phyloP scores from a whole-genome alignment of 2,329 filamentous ascomycete species.

The Colletotrichum gloeosporioides region DNA sequence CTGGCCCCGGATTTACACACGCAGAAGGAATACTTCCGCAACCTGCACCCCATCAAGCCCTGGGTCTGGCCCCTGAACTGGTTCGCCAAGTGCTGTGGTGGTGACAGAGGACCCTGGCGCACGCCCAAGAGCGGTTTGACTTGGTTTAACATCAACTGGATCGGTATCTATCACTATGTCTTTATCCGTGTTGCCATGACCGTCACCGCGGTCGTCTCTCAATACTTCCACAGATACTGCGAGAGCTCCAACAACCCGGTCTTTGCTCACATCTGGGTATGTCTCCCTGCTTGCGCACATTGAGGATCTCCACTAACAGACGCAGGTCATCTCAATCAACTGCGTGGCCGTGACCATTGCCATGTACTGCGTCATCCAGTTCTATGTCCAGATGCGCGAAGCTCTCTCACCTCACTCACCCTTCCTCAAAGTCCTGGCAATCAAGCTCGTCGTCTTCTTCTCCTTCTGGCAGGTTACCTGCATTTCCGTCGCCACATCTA shows the following conservation, averaged over 20 bases:
- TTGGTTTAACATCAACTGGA: constrained; percentile 90
- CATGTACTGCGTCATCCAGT: constrained; percentile 89
- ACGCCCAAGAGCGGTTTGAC: constrained; percentile 82
- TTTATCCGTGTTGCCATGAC: constrained; percentile 83
- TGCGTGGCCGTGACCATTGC: constrained; percentile 77
- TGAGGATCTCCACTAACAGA: neutral
- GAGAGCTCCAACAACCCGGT: constrained; percentile 77
- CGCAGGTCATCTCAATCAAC: constrained; percentile 70
- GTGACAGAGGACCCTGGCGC: constrained; percentile 71
- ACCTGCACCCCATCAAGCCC: constrained; percentile 65
- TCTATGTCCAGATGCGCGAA: constrained; percentile 77
- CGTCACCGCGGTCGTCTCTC: constrained; percentile 74
- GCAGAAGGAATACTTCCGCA: constrained; percentile 83
- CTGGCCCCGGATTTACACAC: constrained; percentile 77
- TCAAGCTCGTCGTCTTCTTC: constrained; percentile 91
- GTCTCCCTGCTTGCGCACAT: constrained; percentile 16
- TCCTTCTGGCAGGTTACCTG: constrained; percentile 80
- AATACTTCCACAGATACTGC: constrained; percentile 76
- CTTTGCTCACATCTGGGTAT: constrained; percentile 86
- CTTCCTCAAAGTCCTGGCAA: constrained; percentile 82
- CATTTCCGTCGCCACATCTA: constrained; percentile 58
- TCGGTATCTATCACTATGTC: constrained; percentile 85
- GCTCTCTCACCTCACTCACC: constrained; percentile 73
- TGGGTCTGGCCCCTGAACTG: constrained; percentile 80
- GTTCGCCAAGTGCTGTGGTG: constrained; percentile 73